Evolutionary conservation across 1,139 yeast genomes (phyloP), one percentile per base, ranked within the genome.

Genomic region (Blastobotrys apis): DNA sequence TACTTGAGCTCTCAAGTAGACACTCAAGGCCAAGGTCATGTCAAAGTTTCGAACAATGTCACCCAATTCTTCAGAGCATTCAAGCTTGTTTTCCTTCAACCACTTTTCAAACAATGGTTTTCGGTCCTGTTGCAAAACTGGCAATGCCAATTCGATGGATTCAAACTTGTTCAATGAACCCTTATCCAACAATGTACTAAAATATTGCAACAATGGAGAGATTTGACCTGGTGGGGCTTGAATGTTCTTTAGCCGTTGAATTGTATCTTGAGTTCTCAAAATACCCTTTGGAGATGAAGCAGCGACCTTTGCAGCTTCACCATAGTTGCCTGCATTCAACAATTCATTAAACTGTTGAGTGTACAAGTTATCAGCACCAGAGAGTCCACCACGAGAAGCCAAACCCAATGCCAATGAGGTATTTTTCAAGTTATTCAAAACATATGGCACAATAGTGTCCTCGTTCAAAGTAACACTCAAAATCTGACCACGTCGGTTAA

Each of bases 151-250:
- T 67, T 94, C 98, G 56, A 94, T 77, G 25, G 96, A 84, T 73
- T 94, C 99, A 64, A 83, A 83, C 69, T 87, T 83, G 74, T 94
- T 94, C 60, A 94, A 75, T 42, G 94, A 78, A 33, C 97, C 97
- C 68, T 87, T 84, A 67, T 92, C 98, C 54, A 94, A 77, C 58
- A 94, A 73, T 50, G 94, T 87, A 34, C 94, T 84, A 65, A 94
- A 87, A 66, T 94, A 94, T 65, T 90, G 94, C 62, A 94, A 73
- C 55, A 94, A 84, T 44, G 98, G 98, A 39, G 96, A 86, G 39
- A 88, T 85, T 60, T 87, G 90, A 41, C 98, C 98, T 36, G 96
- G 96, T 52, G 87, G 84, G n/a, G 96, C 87, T 54, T 94, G 95
- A 50, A 92, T 75, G 60, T 81, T 81, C 69, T 92, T 92, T 71